phyloP scores from a whole-genome alignment of 2,329 filamentous ascomycete genomes.

The Diaporthe australafricana region DNA sequence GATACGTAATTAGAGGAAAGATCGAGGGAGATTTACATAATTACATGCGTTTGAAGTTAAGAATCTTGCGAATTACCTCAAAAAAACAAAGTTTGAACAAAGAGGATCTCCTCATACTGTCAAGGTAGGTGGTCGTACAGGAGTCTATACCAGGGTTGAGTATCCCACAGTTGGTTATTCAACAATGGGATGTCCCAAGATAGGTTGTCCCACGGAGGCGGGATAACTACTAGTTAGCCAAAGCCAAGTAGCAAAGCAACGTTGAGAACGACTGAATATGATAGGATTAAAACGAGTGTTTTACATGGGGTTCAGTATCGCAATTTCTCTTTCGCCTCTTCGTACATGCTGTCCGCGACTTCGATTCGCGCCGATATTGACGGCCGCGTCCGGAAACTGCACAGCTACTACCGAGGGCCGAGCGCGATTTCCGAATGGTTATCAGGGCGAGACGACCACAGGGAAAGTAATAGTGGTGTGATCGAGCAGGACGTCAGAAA shows the following conservation, averaged over 20 bases:
- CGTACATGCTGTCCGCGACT: not conserved
- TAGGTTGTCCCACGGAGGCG: not conserved
- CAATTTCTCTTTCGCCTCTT: not conserved
- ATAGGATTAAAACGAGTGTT: not conserved
- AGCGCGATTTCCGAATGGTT: not conserved
- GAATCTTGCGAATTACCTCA: no score
- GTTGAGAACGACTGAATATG: not conserved
- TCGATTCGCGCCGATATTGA: not conserved
- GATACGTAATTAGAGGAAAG: not conserved
- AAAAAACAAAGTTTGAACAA: no score
- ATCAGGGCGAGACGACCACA: not conserved
- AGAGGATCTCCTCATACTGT: no score
- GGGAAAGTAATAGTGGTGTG: not conserved
- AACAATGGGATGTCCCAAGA: no score
- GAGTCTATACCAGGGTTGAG: not conserved
- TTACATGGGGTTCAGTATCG: no score
- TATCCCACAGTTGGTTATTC: not conserved
- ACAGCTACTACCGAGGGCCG: not conserved
- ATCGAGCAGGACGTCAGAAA: not conserved
- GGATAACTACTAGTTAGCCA: no score
- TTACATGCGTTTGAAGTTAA: not conserved
- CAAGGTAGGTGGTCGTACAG: not conserved
- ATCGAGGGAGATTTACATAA: not conserved
- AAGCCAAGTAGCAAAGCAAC: no score
- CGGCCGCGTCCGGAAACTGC: no score